Evolutionary conservation across 768 basidiomycete genomes (phyloP).

Genomic region (Mycena epipterygia): DNA sequence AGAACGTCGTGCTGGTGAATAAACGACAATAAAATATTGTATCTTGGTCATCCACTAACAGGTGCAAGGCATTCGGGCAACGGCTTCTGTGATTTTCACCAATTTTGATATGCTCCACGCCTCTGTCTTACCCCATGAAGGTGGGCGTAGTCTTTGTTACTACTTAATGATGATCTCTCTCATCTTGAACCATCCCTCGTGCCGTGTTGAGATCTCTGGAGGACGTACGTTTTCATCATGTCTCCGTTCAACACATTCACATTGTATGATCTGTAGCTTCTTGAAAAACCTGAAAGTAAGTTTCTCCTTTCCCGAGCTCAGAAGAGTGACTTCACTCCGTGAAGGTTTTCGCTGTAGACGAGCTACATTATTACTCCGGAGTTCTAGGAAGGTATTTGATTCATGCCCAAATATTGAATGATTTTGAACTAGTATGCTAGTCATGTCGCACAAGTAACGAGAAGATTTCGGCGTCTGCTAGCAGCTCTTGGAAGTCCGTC

Average conservation of each 20-base stretch:
- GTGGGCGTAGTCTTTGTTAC: no score
- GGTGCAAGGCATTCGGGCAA: conserved; percentile 73
- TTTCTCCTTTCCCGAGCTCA: not conserved
- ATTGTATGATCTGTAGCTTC: conserved; percentile 71
- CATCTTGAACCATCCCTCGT: no score
- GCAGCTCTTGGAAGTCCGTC: conserved; percentile 81
- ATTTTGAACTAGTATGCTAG: conserved; percentile 52
- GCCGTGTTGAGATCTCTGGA: conserved; percentile 89
- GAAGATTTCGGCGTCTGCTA: conserved; percentile 82
- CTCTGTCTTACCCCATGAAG: conserved; percentile 87
- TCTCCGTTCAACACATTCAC: not conserved
- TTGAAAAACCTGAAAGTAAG: conserved; percentile 75
- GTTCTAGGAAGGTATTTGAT: conserved; percentile 78
- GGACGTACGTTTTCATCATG: conserved; percentile 59
- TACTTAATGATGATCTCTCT: no score
- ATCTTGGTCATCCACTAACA: not conserved
- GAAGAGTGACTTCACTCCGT: not conserved
- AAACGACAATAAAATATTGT: conserved; percentile 14
- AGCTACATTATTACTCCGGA: conserved; percentile 89
- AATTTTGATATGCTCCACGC: conserved; percentile 93
- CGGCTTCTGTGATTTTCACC: conserved; percentile 86
- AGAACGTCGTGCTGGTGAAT: conserved; percentile 70
- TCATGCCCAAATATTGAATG: not conserved
- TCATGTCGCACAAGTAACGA: conserved; percentile 85
- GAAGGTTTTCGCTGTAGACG: conserved; percentile 83